Evolutionary conservation across 352 stramenopile species (phyloP).

Genomic region (Aphanomyces cochlioides): DNA sequence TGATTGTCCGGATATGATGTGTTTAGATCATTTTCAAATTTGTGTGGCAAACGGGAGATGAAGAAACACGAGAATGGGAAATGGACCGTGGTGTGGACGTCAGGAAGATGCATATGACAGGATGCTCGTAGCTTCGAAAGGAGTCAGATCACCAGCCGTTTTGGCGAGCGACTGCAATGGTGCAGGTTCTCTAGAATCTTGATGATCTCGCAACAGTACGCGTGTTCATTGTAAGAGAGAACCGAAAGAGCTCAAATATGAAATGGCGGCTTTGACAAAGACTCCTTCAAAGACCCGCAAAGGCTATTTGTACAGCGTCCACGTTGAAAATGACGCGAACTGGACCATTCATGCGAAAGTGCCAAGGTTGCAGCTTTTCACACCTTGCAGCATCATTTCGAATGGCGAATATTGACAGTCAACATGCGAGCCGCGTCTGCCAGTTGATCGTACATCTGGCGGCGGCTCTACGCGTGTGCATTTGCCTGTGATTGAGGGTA

Average conservation of each 20-base stretch:
- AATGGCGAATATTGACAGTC: background rate
- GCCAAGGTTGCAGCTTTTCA: background rate
- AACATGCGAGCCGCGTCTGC: background rate
- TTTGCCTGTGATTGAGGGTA: slow-evolving; percentile 23
- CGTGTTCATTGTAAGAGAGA: slow-evolving; percentile 30
- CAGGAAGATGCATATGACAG: slow-evolving; percentile 22
- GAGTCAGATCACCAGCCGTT: slow-evolving; percentile 24
- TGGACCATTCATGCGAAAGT: slow-evolving; percentile 24
- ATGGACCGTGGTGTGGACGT: slow-evolving; percentile 7
- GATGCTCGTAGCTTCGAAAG: background rate
- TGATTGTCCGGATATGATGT: too few relatives aligned
- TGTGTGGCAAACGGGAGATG: slow-evolving; percentile 7
- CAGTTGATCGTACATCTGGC: slow-evolving; percentile 17
- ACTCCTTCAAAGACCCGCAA: slow-evolving; percentile 13
- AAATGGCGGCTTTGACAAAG: slow-evolving; percentile 24
- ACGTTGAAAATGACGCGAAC: slow-evolving; percentile 3
- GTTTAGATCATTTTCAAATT: background rate
- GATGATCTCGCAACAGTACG: slow-evolving; percentile 27
- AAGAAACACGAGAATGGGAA: slow-evolving; percentile 15
- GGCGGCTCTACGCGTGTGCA: background rate
- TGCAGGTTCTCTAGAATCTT: slow-evolving; percentile 28
- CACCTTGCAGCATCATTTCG: background rate
- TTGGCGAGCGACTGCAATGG: slow-evolving; percentile 30
- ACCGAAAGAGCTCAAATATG: slow-evolving; percentile 11
- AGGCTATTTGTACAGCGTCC: slow-evolving; percentile 30